Evolutionary conservation across 2,329 filamentous ascomycete species (phyloP).

Genomic region (Anisogramma anomala): DNA sequence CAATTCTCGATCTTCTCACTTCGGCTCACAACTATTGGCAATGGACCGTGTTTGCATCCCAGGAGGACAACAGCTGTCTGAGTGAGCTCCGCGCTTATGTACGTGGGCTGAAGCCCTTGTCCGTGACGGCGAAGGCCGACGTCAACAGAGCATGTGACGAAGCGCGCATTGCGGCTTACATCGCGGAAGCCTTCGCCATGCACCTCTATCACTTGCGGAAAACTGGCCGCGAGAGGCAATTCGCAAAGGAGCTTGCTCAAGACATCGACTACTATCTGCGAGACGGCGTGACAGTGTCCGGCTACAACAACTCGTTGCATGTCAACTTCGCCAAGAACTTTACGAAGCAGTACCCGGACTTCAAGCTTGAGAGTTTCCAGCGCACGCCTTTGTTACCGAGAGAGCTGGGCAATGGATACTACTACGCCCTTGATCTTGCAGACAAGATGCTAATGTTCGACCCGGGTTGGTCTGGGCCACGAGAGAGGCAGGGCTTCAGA

Average conservation of each 20-base stretch:
- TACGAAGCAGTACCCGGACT: constrained; percentile 60
- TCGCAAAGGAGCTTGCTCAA: constrained; percentile 60
- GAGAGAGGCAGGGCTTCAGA: constrained; percentile 57
- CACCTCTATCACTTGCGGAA: constrained; percentile 80
- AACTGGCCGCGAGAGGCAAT: constrained; percentile 50
- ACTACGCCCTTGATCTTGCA: constrained; percentile 70
- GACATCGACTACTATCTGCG: constrained; percentile 71
- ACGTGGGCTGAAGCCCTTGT: constrained; percentile 41
- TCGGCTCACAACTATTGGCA: constrained; percentile 91
- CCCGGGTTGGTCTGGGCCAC: constrained; percentile 60
- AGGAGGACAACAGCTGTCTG: constrained; percentile 63
- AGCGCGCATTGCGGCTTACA: constrained; percentile 64
- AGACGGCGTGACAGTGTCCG: constrained; percentile 64
- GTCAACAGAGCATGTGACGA: constrained; percentile 47
- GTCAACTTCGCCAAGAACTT: constrained; percentile 78
- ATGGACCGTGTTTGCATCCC: constrained; percentile 75
- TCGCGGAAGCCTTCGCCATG: constrained; percentile 83
- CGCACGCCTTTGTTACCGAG: constrained; percentile 55
- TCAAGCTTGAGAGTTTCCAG: constrained; percentile 68
- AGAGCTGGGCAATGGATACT: constrained; percentile 64
- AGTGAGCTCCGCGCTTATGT: constrained; percentile 61
- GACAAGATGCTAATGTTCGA: constrained; percentile 67
- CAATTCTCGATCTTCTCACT: constrained; percentile 76
- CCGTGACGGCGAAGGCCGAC: constrained; percentile 42
- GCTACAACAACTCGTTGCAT: constrained; percentile 82